A percentile compares a stretch with the other conserved stretches of the same genome.
Evolutionary conservation across 148 eudicot genomes (phyloP).

Genomic region (Tetragonia tetragonoides): DNA sequence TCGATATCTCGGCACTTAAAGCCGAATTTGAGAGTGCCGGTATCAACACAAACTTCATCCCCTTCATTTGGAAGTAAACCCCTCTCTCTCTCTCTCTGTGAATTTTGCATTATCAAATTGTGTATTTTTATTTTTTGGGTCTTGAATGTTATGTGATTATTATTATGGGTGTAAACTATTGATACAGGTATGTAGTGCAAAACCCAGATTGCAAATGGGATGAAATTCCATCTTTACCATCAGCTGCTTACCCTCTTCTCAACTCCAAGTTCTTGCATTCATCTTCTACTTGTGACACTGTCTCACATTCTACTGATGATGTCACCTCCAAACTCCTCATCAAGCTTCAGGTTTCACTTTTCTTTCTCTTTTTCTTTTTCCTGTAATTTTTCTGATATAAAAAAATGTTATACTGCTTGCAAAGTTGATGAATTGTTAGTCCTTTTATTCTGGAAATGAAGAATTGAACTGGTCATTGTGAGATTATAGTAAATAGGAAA

Average conservation of each 20-base stretch:
- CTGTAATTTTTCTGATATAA: background rate
- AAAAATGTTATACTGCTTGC: no score
- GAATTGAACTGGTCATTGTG: no score
- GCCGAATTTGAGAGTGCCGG: constrained; percentile 66
- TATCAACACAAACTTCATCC: constrained; percentile 68
- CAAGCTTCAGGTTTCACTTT: constrained; percentile 59
- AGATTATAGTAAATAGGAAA: no score
- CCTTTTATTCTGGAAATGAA: no score
- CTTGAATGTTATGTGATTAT: background rate
- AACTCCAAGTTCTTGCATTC: constrained; percentile 59
- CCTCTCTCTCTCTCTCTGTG: constrained; percentile 14
- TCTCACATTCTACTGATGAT: constrained; percentile 55
- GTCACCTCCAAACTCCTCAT: constrained; percentile 93
- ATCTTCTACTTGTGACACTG: constrained; percentile 59
- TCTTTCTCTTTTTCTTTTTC: background rate
- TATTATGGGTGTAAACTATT: background rate
- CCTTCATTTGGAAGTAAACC: constrained; percentile 76
- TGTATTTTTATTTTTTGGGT: background rate
- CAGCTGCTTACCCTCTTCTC: constrained; percentile 69
- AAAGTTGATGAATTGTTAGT: no score
- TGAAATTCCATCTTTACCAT: constrained; percentile 71
- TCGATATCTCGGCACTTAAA: constrained; percentile 54
- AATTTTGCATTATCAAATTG: background rate
- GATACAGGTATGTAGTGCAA: constrained; percentile 53
- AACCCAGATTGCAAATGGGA: constrained; percentile 79